Conservation (phyloP, 225 moss, liverwort and hornwort genomes). For the Pseudoscleropodium purum region DNA sequence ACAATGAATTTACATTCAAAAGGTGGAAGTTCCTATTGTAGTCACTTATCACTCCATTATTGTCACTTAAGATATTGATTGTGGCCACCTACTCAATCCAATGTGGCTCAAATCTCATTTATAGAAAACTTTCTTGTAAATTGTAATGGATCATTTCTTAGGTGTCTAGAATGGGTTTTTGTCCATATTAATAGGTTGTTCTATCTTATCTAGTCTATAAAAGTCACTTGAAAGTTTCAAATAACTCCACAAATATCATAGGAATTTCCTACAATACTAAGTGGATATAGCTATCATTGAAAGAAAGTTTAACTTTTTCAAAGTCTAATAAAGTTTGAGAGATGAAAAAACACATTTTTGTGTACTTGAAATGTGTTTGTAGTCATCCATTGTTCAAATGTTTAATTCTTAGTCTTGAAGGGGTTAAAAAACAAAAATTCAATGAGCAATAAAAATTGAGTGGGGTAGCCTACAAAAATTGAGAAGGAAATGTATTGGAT, state of each 20-base stretch:
- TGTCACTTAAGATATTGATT: too few species aligned
- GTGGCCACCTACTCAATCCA: too few species aligned
- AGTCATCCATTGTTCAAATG: background rate
- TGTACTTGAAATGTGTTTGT: rapidly evolving
- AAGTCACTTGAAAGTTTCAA: background rate
- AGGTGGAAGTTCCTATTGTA: too few species aligned
- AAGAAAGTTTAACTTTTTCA: background rate
- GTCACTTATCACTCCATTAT: too few species aligned
- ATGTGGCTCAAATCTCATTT: too few species aligned
- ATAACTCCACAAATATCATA: background rate
- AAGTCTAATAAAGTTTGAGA: background rate
- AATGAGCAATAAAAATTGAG: rapidly evolving
- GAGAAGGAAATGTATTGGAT: rapidly evolving
- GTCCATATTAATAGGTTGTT: too few species aligned
- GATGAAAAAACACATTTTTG: background rate
- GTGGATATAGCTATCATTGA: background rate
- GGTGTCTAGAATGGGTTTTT: too few species aligned
- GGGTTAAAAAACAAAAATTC: background rate
- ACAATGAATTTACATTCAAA: too few species aligned
- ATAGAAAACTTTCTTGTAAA: too few species aligned
- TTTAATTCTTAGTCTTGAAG: background rate
- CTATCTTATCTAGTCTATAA: background rate
- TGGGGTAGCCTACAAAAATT: background rate
- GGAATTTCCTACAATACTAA: too few species aligned
- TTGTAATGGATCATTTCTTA: too few species aligned